phyloP scores from a whole-genome alignment of 2,329 filamentous ascomycete species.

The Blastomyces percursus region DNA sequence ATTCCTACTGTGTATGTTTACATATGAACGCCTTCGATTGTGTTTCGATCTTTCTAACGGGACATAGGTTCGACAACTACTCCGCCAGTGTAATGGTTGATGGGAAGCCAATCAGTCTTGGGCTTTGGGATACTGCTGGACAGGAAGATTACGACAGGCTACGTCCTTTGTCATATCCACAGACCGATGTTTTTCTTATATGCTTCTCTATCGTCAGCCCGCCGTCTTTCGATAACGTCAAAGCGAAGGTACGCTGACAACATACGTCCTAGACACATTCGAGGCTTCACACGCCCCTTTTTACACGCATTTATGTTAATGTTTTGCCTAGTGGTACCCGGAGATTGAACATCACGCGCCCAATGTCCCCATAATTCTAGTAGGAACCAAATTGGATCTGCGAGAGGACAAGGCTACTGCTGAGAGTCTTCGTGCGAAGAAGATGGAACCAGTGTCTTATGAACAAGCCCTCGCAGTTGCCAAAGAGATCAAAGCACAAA shows the following conservation, averaged over 20 bases:
- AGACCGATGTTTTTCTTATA: conserved; percentile 96
- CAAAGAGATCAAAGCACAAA: conserved; percentile 90
- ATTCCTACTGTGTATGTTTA: conserved; percentile 73
- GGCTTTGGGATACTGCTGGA: conserved; percentile 95
- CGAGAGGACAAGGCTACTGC: conserved; percentile 76
- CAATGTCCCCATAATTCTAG: conserved; percentile 88
- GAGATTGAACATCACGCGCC: conserved; percentile 97
- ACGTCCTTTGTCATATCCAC: conserved; percentile 89
- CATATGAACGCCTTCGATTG: not conserved
- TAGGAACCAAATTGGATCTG: conserved; percentile 93
- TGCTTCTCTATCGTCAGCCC: conserved; percentile 98
- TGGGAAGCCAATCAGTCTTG: conserved; percentile 92
- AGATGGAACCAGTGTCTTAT: conserved; percentile 95
- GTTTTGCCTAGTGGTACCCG: conserved; percentile 68
- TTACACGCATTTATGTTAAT: not conserved
- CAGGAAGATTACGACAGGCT: conserved; percentile 98
- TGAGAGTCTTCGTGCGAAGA: conserved; percentile 74
- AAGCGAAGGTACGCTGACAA: conserved; percentile 67
- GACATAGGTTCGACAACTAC: conserved; percentile 86
- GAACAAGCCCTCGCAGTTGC: conserved; percentile 80
- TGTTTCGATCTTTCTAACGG: conserved; percentile 14
- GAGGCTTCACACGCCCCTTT: not conserved
- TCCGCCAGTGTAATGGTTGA: conserved; percentile 98
- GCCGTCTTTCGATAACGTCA: conserved; percentile 97
- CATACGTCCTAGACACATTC: conserved; percentile 1